A percentile compares a stretch with the other conserved stretches of the same genome.
Evolutionary conservation across 805 yeast species (phyloP).

Genomic region (Candida oleophila): DNA sequence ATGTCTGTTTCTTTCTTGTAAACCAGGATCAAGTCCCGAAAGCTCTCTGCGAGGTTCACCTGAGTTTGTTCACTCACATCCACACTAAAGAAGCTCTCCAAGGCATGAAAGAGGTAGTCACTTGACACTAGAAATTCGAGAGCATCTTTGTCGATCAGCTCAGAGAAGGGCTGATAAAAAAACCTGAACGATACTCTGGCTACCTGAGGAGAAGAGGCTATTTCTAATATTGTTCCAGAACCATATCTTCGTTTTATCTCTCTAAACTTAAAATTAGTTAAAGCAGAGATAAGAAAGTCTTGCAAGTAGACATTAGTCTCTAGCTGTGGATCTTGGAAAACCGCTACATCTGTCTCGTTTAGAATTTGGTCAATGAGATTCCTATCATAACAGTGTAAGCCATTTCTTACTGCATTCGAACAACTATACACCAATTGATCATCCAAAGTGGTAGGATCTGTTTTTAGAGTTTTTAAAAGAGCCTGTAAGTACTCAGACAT

Average conservation of each 20-base stretch:
- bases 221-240: slow-evolving; percentile 12
- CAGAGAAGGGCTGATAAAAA: slow-evolving; percentile 5
- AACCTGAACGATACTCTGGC: slow-evolving; percentile 9
- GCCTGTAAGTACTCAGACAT: no score
- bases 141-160: slow-evolving; percentile 7
- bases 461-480: no score
- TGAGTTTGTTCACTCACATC: neutral
- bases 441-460: no score
- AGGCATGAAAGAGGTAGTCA: neutral
- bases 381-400: no score
- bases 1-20: neutral
- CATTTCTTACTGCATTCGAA: no score
- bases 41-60: slow-evolving; percentile 1
- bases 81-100: neutral
- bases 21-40: neutral
- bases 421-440: no score
- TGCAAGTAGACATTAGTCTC: no score
- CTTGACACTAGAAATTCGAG: slow-evolving; percentile 5
- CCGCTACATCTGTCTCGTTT: no score
- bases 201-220: slow-evolving; percentile 1
- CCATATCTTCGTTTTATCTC: slow-evolving; percentile 17
- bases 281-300: slow-evolving; percentile 11
- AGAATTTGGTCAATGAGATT: no score
- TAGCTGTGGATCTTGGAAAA: no score
- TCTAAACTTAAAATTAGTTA: slow-evolving; percentile 12